These are phyloP conservation scores for Myxozyma neglecta DNA, from an alignment of 805 yeast species.

Conservation along the genomic window DNA sequence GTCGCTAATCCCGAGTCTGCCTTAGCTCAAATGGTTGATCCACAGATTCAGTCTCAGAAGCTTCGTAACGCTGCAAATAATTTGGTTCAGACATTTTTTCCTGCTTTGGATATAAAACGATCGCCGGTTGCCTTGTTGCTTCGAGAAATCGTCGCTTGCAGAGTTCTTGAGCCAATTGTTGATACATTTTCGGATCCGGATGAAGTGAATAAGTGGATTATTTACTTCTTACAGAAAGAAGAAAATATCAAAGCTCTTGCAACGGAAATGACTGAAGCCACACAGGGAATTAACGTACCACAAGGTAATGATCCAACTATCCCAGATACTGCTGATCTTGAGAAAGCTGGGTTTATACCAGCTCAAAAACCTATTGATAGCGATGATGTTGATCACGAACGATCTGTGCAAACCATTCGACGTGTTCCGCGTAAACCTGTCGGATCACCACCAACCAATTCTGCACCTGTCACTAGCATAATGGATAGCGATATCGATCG, in stretches of 20 bases:
- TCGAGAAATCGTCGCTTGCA: slow-evolving; percentile 29
- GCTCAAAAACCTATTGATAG: background rate
- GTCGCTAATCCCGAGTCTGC: slow-evolving; percentile 33
- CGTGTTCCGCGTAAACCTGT: background rate
- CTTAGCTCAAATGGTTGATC: slow-evolving; percentile 33
- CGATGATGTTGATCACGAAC: background rate
- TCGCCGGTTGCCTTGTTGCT: slow-evolving; percentile 29
- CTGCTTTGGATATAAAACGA: slow-evolving; percentile 26
- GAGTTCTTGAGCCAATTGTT: slow-evolving; percentile 28
- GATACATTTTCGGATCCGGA: slow-evolving; percentile 32
- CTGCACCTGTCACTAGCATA: background rate
- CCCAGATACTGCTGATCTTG: background rate
- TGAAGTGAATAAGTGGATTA: slow-evolving; percentile 31
- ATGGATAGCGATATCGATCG: background rate
- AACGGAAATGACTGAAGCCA: slow-evolving; percentile 6
- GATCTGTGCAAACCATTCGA: background rate
- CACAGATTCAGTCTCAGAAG: slow-evolving; percentile 26
- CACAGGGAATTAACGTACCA: background rate
- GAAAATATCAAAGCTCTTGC: slow-evolving; percentile 27
- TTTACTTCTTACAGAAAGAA: slow-evolving; percentile 27
- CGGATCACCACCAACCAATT: background rate
- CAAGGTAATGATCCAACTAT: background rate
- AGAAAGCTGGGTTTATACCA: slow-evolving; percentile 6
- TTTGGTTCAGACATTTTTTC: slow-evolving; percentile 31
- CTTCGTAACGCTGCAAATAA: slow-evolving; percentile 32